These are phyloP conservation scores for Blakeslea trispora DNA, from an alignment of 371 early-diverging fungal genomes.

Conservation along the genomic window DNA sequence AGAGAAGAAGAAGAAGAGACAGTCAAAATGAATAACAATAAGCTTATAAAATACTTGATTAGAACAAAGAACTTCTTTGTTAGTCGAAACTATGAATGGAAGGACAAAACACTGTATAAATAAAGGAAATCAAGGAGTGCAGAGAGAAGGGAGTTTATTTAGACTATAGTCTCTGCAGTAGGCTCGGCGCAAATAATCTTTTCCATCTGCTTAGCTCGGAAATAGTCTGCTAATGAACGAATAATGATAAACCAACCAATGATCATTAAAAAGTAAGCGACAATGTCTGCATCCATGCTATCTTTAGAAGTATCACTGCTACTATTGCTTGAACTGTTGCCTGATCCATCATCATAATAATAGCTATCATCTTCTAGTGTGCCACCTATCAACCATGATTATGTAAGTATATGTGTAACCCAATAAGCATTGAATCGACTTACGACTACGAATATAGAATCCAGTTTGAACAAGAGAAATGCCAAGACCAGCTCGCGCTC, in stretches of 20 bases:
- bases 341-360: conserved; percentile 14
- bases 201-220: conserved; percentile 54
- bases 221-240: conserved; percentile 51
- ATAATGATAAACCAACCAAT: conserved; percentile 59
- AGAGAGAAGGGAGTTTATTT: conserved; percentile 10
- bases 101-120: too few species aligned
- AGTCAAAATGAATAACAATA: too few species aligned
- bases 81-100: too few species aligned
- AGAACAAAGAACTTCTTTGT: too few species aligned
- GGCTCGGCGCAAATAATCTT: conserved; percentile 42
- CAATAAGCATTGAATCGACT: conserved; percentile 23
- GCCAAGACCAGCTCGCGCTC: conserved; percentile 64
- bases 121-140: too few species aligned
- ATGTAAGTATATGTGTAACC: background rate
- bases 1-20: too few species aligned
- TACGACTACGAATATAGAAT: conserved; percentile 54
- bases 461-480: conserved; percentile 57
- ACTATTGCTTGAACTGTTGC: background rate
- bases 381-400: conserved; percentile 16
- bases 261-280: conserved; percentile 53
- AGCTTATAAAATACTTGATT: too few species aligned
- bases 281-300: conserved; percentile 23
- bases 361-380: conserved; percentile 28
- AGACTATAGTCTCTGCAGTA: conserved; percentile 30
- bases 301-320: conserved; percentile 15